Base-by-base conservation (phyloP, 2,329 filamentous ascomycete genomes). In the Aspergillus ustus region DNA sequence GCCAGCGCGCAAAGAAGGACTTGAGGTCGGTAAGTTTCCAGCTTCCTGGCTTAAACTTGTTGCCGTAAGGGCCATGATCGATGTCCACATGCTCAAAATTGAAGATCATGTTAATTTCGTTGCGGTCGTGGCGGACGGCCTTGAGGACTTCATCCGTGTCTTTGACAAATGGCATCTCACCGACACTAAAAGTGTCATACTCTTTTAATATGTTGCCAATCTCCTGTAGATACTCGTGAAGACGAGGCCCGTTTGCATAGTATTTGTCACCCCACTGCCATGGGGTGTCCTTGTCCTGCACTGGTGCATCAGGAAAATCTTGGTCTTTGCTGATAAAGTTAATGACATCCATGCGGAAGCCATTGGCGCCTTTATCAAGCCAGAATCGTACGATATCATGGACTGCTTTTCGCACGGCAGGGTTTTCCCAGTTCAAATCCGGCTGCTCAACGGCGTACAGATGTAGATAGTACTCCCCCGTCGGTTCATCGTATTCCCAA, bases 401-500 rank as follows among this genome's bases (percentile, higher is more conserved):
- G 7, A 93, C 87, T 1, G 90, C 91, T 50, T 85, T 78, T 17
- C 91, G 84, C 0, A 90, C 85, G 9, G 84, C 85, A 0, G 82
- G 81, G 60, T 89, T 90, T 70, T 93, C 90, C 91, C 91, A 95
- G 77, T 95, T 95, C n/a, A 95, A 82, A 68, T 95, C 92, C 0
- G 92, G 91, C 73, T 94, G 91, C 66, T 91, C 87, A 5, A 84
- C 84, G 7, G 89, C 87, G 73, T 92, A 96, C 11, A 95, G 82
- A 63, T 90, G 87, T 0, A 93, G 84, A 69, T 92, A 93, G 74
- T 92, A 93, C 75, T 93, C 89, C 52, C 83, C 81, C 0, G 90
- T 91, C n/a, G 77, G 72, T 66, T 91, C 87, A 68, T 93, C 90
- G 80, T 86, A 93, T 62, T 87, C 69, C 78, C 79, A 80, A 7